Evolutionary conservation across 2,329 filamentous ascomycete genomes (phyloP).

Genomic region (Esteya vermicola): DNA sequence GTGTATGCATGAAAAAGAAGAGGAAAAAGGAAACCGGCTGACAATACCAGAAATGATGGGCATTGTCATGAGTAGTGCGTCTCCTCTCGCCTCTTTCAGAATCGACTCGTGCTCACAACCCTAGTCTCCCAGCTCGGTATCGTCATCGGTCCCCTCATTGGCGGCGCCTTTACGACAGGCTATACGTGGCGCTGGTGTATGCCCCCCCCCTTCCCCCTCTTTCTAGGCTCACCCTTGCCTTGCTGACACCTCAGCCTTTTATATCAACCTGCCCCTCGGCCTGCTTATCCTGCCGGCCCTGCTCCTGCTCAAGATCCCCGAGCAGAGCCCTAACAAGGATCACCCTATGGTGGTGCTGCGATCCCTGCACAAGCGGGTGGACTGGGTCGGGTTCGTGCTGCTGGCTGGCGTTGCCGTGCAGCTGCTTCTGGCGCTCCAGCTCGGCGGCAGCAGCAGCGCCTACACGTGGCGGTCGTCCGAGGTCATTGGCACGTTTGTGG

Average conservation of each 20-base stretch:
- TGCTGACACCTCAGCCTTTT: slow-evolving; percentile 20
- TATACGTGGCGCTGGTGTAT: slow-evolving; percentile 30
- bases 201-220: slow-evolving; percentile 4
- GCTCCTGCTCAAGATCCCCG: slow-evolving; percentile 20
- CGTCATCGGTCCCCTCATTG: slow-evolving; percentile 31
- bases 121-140: slow-evolving; percentile 26
- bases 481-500: slow-evolving; percentile 28
- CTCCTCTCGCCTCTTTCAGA: background rate
- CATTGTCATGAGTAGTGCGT: slow-evolving; percentile 12
- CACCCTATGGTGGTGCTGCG: slow-evolving; percentile 13
- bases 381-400: slow-evolving; percentile 26
- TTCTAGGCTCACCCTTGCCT: background rate
- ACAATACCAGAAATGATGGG: slow-evolving; percentile 8
- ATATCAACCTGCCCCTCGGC: slow-evolving; percentile 31
- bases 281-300: slow-evolving; percentile 19
- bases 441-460: slow-evolving; percentile 21
- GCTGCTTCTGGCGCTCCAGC: slow-evolving; percentile 31
- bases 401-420: slow-evolving; percentile 26
- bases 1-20: no score
- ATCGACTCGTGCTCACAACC: background rate
- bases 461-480: slow-evolving; percentile 24
- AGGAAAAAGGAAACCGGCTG: background rate
- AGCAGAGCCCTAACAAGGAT: slow-evolving; percentile 19
- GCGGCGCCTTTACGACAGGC: slow-evolving; percentile 25
- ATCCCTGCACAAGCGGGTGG: slow-evolving; percentile 19